Percentiles rank a stretch among this genome's conserved stretches.
Evolutionary conservation across 139 green algal species (phyloP).

Genomic region (Bryopsis sp.): DNA sequence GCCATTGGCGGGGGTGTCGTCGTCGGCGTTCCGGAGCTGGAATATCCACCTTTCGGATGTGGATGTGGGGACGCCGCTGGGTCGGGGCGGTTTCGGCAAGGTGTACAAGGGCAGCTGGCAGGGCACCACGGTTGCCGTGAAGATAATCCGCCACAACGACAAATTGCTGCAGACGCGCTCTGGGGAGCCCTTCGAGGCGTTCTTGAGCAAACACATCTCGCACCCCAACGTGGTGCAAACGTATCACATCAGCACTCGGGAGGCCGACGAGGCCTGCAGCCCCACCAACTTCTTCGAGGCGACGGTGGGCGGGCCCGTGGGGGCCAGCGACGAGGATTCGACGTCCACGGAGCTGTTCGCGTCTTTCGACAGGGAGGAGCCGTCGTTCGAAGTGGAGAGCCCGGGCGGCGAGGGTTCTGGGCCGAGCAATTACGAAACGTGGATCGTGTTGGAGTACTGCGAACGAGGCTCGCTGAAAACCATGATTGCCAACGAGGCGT

Average conservation of each 20-base stretch:
- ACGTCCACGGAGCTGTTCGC: constrained; percentile 7
- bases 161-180: not conserved
- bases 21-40: not conserved
- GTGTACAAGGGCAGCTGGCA: constrained; percentile 17
- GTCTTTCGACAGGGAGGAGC: not conserved
- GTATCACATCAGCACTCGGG: constrained; percentile 11
- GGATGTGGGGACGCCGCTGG: not conserved
- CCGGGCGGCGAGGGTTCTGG: no score
- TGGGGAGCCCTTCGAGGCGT: constrained; percentile 9
- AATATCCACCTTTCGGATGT: constrained; percentile 13
- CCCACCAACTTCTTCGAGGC: not conserved
- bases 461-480: not conserved
- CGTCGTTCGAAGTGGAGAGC: not conserved
- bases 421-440: constrained; percentile 17
- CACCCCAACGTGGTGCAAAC: constrained; percentile 20
- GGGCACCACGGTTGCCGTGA: constrained; percentile 17
- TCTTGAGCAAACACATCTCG: constrained; percentile 7
- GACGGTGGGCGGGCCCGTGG: not conserved
- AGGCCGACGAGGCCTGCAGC: not conserved
- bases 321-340: not conserved
- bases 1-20: not conserved
- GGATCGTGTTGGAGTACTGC: constrained; percentile 14
- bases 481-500: not conserved
- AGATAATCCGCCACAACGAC: constrained; percentile 10
- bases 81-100: constrained; percentile 1